A percentile compares a stretch with the other conserved stretches of the same genome.
Conservation (phyloP, 148 eudicot genomes). For the Rhododendron ovatum region DNA sequence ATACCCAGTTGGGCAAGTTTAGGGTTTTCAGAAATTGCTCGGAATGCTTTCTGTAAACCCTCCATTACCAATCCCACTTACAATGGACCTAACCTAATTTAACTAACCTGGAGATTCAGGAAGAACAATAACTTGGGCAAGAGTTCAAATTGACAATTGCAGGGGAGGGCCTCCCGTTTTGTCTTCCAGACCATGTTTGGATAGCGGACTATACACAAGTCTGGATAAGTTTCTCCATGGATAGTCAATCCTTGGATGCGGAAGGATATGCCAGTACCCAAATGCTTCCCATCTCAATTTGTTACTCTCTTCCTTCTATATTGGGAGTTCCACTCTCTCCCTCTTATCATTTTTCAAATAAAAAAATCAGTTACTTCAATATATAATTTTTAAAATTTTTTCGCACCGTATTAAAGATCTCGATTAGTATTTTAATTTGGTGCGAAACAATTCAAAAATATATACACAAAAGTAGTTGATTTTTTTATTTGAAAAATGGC, state of each 20-base stretch:
- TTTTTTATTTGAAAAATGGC: too few relatives aligned
- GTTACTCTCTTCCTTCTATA: too few relatives aligned
- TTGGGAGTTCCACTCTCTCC: too few relatives aligned
- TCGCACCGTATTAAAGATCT: too few relatives aligned
- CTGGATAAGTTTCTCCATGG: not conserved
- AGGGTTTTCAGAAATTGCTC: conserved; percentile 21
- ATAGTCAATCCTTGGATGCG: not conserved
- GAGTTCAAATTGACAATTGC: not conserved
- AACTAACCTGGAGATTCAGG: not conserved
- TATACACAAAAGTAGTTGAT: too few relatives aligned
- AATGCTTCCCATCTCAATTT: too few relatives aligned
- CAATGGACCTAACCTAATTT: not conserved
- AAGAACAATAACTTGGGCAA: not conserved
- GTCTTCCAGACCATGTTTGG: not conserved
- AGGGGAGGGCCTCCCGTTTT: not conserved
- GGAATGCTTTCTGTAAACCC: conserved; percentile 32
- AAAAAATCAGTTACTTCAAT: too few relatives aligned
- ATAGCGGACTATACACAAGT: not conserved
- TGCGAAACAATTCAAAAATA: too few relatives aligned
- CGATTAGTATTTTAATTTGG: too few relatives aligned
- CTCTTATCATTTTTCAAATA: too few relatives aligned
- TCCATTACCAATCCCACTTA: conserved; percentile 27
- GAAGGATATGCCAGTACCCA: too few relatives aligned
- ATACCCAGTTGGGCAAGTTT: conserved; percentile 10
- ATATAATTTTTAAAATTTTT: too few relatives aligned